Conservation (phyloP, 768 basidiomycete genomes). For the Tulasnella sp. region DNA sequence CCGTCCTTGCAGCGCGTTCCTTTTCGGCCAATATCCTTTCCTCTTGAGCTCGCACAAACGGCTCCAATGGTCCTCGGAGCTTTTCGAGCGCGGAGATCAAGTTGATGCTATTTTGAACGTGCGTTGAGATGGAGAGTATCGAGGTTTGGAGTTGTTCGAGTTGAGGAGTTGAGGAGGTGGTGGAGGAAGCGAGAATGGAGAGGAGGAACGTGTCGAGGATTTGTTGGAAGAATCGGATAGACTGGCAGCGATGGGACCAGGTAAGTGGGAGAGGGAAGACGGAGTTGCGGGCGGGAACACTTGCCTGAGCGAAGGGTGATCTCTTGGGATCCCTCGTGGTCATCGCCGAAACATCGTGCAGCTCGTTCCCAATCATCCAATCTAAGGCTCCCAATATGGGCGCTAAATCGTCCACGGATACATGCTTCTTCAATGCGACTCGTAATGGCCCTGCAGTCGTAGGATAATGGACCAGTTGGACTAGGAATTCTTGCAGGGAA, state of each 20-base stretch:
- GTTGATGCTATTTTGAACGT: background rate
- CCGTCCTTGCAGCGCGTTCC: background rate
- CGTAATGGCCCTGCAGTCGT: background rate
- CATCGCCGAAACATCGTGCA: background rate
- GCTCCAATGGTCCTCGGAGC: slow-evolving; percentile 17
- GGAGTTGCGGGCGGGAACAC: background rate
- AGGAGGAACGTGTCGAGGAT: slow-evolving; percentile 23
- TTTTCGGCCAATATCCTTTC: background rate
- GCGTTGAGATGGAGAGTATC: background rate
- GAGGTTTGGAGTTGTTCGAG: background rate
- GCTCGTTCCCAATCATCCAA: background rate
- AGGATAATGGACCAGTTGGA: background rate
- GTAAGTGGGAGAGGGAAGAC: background rate
- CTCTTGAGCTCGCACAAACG: background rate
- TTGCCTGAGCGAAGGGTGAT: slow-evolving; percentile 3
- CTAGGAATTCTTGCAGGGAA: background rate
- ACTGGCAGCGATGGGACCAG: background rate
- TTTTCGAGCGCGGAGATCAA: background rate
- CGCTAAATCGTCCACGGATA: slow-evolving; percentile 1
- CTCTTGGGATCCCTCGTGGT: background rate
- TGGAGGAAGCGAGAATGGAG: background rate
- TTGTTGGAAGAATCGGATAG: slow-evolving; percentile 12
- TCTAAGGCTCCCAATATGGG: background rate
- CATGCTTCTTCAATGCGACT: slow-evolving; percentile 21
- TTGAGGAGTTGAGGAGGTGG: background rate